Conservation (phyloP, 2,329 filamentous ascomycete species). For the Xylariaceae sp. region DNA sequence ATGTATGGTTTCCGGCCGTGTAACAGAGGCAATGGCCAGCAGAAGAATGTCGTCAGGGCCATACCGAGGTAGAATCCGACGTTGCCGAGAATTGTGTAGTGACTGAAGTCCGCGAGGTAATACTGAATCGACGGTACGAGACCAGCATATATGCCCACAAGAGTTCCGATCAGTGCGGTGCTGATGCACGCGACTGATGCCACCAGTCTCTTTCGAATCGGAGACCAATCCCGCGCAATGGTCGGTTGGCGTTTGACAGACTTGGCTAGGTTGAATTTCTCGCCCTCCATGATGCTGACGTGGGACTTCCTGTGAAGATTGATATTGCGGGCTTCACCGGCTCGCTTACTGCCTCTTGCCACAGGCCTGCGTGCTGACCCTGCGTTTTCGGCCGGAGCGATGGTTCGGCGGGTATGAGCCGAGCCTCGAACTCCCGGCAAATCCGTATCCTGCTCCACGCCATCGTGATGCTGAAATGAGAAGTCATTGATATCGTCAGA, state of each 20-base stretch:
- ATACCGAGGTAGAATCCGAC: constrained; percentile 65
- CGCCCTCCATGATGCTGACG: constrained; percentile 42
- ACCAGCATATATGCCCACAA: constrained; percentile 70
- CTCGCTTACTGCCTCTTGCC: constrained; percentile 8
- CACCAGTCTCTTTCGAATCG: constrained; percentile 57
- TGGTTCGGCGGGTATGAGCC: constrained; percentile 3
- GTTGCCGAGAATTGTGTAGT: constrained; percentile 64
- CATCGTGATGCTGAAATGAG: constrained; percentile 12
- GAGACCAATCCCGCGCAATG: constrained; percentile 66
- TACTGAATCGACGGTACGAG: constrained; percentile 75
- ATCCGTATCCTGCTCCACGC: constrained; percentile 5
- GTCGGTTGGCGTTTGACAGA: constrained; percentile 55
- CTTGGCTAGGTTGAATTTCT: constrained; percentile 44
- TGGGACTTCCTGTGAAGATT: constrained; percentile 44
- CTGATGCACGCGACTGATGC: constrained; percentile 65
- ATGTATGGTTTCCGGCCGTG: constrained; percentile 74
- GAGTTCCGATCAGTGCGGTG: constrained; percentile 61
- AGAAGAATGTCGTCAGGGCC: constrained; percentile 60
- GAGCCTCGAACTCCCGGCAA: constrained; percentile 2
- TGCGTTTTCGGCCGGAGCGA: constrained; percentile 2
- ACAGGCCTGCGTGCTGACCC: constrained; percentile 2
- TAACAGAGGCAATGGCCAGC: constrained; percentile 67
- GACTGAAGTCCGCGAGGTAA: constrained; percentile 60
- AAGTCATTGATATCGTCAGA: constrained; percentile 22
- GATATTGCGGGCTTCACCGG: constrained; percentile 22